These are phyloP conservation scores for Umbilicus rupestris DNA, from an alignment of 164 flowering plant species.

Conservation along the genomic window DNA sequence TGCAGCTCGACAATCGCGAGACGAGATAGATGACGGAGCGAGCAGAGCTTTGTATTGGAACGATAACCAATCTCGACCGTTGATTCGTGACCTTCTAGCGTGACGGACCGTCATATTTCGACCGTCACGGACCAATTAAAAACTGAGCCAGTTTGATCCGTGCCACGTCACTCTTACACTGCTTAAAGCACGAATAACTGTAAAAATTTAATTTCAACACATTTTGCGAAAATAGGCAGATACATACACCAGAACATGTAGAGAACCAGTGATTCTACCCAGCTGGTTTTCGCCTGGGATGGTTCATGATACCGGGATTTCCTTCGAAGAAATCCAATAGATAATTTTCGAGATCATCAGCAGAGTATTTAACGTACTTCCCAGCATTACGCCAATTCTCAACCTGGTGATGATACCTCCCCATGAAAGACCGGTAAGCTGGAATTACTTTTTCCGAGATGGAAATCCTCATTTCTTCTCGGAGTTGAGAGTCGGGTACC, in stretches of 20 bases:
- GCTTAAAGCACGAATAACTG: too few relatives aligned
- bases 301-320: slow-evolving; percentile 11
- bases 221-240: too few relatives aligned
- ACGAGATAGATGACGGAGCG: too few relatives aligned
- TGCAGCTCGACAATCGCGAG: too few relatives aligned
- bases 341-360: slow-evolving; percentile 22
- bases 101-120: too few relatives aligned
- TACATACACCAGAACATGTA: background rate
- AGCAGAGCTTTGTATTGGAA: too few relatives aligned
- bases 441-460: slow-evolving; percentile 25
- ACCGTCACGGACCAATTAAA: too few relatives aligned
- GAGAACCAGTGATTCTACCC: background rate
- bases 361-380: slow-evolving; percentile 20
- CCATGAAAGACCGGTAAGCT: slow-evolving; percentile 22
- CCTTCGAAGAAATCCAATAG: slow-evolving; percentile 21
- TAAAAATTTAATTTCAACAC: background rate
- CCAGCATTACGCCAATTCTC: slow-evolving; percentile 18
- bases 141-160: too few relatives aligned
- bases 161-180: too few relatives aligned
- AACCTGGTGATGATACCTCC: slow-evolving; percentile 16
- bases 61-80: too few relatives aligned
- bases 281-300: slow-evolving; percentile 12
- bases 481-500: slow-evolving; percentile 23
- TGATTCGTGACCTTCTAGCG: too few relatives aligned
- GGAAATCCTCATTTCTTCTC: slow-evolving; percentile 22